Evolutionary conservation across 179 eudicot genomes (phyloP).

Genomic region (Beta macrorhiza): DNA sequence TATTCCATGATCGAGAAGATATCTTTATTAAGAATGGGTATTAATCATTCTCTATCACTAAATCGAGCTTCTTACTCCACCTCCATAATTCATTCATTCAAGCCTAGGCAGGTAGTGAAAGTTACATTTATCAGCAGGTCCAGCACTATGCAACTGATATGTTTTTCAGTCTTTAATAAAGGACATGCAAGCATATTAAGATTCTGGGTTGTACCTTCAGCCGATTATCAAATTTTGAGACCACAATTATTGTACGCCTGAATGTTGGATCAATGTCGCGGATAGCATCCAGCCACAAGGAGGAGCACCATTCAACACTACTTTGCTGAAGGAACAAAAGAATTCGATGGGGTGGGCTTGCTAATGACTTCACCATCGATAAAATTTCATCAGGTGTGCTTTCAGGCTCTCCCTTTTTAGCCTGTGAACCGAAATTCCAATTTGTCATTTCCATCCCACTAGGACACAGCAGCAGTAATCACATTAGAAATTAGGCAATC

Average conservation of each 20-base stretch:
- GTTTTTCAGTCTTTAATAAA: neutral
- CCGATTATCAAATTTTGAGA: conserved; percentile 95
- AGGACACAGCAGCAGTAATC: neutral
- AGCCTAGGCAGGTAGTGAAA: neutral
- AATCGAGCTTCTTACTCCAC: neutral
- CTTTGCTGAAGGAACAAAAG: conserved; percentile 96
- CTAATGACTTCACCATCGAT: conserved; percentile 94
- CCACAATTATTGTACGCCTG: conserved; percentile 75
- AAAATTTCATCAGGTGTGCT: conserved; percentile 88
- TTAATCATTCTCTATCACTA: neutral
- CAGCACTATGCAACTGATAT: neutral
- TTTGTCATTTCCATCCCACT: conserved; percentile 1
- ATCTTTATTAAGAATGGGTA: neutral
- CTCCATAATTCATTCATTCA: neutral
- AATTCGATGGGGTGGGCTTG: conserved; percentile 95
- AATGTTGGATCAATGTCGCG: conserved; percentile 94
- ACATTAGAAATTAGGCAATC: neutral
- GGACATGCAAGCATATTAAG: neutral
- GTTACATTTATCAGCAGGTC: neutral
- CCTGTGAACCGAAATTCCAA: conserved; percentile 44
- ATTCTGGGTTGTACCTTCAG: conserved; percentile 60
- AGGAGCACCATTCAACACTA: conserved; percentile 99
- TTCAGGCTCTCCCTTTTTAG: conserved; percentile 97
- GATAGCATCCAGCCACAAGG: conserved; percentile 90
- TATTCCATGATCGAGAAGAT: neutral